Percentiles rank a stretch among this genome's conserved stretches.
Conservation (phyloP, 2,329 filamentous ascomycete genomes). For the Acephala macrosclerotiorum region DNA sequence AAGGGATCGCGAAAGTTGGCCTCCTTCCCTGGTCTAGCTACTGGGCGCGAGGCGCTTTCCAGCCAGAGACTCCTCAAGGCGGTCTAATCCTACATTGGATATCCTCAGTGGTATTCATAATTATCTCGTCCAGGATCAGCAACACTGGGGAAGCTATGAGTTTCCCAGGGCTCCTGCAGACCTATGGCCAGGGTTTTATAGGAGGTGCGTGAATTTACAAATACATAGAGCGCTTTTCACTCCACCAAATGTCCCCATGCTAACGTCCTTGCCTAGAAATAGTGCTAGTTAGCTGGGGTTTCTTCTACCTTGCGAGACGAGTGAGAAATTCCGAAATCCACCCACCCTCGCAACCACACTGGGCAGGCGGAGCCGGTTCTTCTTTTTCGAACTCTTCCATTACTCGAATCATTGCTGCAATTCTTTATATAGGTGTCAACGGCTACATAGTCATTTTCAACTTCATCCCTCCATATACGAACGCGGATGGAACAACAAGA, state of each 20-base stretch:
- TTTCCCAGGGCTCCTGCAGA: not conserved
- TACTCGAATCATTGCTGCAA: not conserved
- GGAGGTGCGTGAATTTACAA: not conserved
- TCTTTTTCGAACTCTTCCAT: not conserved
- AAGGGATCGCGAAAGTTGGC: not conserved
- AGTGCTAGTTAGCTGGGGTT: not conserved
- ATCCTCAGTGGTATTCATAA: not conserved
- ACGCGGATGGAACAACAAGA: not conserved
- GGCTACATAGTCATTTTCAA: not conserved
- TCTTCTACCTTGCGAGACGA: not conserved
- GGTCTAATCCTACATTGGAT: conserved; percentile 4
- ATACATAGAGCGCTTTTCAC: not conserved
- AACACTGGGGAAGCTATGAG: not conserved
- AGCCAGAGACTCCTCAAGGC: conserved; percentile 5
- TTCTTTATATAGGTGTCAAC: not conserved
- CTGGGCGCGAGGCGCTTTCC: conserved; percentile 1
- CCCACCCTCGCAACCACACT: not conserved
- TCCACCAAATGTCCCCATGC: not conserved
- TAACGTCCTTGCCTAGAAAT: not conserved
- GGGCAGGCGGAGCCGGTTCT: not conserved
- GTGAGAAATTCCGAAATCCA: not conserved
- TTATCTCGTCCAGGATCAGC: not conserved
- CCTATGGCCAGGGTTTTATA: not conserved
- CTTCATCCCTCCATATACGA: not conserved
- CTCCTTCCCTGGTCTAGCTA: not conserved